Conservation (phyloP, 2,329 filamentous ascomycete species). For the Colletotrichum gloeosporioides region DNA sequence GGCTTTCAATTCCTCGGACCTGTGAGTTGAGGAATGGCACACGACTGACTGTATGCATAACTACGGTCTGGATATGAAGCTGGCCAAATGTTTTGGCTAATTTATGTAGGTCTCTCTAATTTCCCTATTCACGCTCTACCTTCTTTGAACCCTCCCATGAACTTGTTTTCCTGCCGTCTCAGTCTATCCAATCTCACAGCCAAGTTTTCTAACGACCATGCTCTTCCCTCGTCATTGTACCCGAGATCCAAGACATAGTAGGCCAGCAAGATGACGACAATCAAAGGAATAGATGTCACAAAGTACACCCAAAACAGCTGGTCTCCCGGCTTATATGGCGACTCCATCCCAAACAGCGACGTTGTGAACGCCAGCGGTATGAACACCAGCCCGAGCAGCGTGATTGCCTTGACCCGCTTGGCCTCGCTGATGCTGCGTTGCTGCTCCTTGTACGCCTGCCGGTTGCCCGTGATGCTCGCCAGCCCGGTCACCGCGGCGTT, state of each 20-base stretch:
- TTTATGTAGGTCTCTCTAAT: neutral
- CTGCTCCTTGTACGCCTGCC: conserved; percentile 26
- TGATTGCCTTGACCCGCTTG: conserved; percentile 28
- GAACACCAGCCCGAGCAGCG: conserved; percentile 28
- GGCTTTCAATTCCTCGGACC: neutral
- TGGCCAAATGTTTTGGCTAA: neutral
- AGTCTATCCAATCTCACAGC: neutral
- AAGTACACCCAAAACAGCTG: conserved; percentile 26
- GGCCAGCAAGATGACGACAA: conserved; percentile 20
- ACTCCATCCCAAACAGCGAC: conserved; percentile 27
- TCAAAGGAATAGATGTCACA: conserved; percentile 23
- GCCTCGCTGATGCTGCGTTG: conserved; percentile 28
- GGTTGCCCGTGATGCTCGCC: conserved; percentile 28
- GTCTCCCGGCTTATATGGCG: conserved; percentile 24
- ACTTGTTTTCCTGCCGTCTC: neutral
- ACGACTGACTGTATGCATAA: neutral
- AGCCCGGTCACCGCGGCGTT: conserved; percentile 28
- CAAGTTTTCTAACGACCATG: conserved; percentile 22
- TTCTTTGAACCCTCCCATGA: neutral
- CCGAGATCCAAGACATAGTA: conserved; percentile 27
- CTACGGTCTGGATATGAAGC: neutral
- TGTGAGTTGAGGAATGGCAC: neutral
- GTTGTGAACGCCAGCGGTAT: conserved; percentile 26
- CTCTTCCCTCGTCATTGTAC: conserved; percentile 26
- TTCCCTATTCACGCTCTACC: neutral